phyloP scores from a whole-genome alignment of 108 stramenopile genomes.

The Cyclotella sp. region DNA sequence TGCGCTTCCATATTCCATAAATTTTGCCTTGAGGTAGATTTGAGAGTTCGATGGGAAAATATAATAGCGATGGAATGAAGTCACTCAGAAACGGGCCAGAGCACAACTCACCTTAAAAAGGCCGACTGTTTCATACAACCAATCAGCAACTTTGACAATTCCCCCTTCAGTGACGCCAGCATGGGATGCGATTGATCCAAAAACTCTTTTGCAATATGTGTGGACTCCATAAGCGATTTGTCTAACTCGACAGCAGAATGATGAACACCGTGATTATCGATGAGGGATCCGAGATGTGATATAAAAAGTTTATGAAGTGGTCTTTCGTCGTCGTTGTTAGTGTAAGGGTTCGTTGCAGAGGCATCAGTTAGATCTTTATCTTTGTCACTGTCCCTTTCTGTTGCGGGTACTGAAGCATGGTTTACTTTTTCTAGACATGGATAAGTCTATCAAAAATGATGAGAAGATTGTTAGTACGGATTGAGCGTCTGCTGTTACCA shows the following conservation, averaged over 20 bases:
- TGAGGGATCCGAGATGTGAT: conserved; percentile 21
- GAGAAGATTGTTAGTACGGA: not conserved
- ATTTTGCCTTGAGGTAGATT: conserved; percentile 26
- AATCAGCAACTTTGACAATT: conserved; percentile 29
- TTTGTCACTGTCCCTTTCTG: not conserved
- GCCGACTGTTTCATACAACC: conserved; percentile 26
- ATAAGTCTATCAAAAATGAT: not conserved
- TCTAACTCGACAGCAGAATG: conserved; percentile 4
- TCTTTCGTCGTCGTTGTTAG: conserved; percentile 7
- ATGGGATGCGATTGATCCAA: conserved; percentile 16
- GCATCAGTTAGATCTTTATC: not conserved
- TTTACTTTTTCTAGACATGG: conserved; percentile 29
- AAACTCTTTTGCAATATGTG: not conserved
- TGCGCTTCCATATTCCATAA: conserved; percentile 37
- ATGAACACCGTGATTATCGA: conserved; percentile 12
- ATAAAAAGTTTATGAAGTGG: conserved; percentile 20
- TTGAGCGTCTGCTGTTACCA: not conserved
- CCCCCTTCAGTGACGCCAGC: conserved; percentile 3
- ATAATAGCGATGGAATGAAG: not conserved
- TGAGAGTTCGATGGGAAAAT: not conserved
- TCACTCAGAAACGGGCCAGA: not conserved
- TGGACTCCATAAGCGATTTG: conserved; percentile 8
- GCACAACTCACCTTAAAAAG: conserved; percentile 21
- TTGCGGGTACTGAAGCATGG: conserved; percentile 8
- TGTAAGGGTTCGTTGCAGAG: not conserved